Percentiles rank a stretch among this genome's conserved stretches.
phyloP scores from a whole-genome alignment of 2,329 filamentous ascomycete genomes.

The Nannizziopsis arthrosporioides region DNA sequence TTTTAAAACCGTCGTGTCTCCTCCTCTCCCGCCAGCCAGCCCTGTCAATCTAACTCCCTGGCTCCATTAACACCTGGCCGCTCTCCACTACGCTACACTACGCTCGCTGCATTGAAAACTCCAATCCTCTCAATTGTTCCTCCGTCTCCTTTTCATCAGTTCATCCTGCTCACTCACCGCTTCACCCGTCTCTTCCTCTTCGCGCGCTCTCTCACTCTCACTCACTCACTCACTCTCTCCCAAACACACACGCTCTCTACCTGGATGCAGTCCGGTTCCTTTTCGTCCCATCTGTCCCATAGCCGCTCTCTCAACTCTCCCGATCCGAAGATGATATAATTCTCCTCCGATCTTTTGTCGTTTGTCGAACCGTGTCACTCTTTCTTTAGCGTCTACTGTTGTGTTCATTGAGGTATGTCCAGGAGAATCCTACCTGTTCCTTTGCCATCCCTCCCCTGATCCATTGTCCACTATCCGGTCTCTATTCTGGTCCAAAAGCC shows the following conservation, averaged over 20 bases:
- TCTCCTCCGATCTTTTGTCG: background rate
- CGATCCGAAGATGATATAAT: constrained; percentile 9
- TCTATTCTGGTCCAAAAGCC: background rate
- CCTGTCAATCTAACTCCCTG: too few relatives aligned
- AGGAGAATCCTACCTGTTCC: background rate
- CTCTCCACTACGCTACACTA: too few relatives aligned
- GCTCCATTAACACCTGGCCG: too few relatives aligned
- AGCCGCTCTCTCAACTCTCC: background rate
- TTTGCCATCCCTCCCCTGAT: background rate
- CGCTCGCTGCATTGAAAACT: background rate
- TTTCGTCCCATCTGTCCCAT: constrained; percentile 2
- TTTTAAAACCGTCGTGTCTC: background rate
- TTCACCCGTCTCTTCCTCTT: background rate
- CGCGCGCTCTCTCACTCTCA: too few relatives aligned
- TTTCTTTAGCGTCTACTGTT: background rate
- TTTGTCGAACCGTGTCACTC: background rate
- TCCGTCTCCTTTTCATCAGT: background rate
- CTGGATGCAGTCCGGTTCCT: background rate
- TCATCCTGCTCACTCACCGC: background rate
- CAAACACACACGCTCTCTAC: constrained; percentile 14
- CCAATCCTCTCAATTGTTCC: background rate
- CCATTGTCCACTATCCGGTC: background rate
- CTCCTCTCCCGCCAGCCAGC: background rate
- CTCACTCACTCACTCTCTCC: constrained; percentile 10
- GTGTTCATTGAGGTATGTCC: too few relatives aligned